Evolutionary conservation across 1,284 basidiomycete genomes (phyloP).

Genomic region (Austropuccinia psidii): DNA sequence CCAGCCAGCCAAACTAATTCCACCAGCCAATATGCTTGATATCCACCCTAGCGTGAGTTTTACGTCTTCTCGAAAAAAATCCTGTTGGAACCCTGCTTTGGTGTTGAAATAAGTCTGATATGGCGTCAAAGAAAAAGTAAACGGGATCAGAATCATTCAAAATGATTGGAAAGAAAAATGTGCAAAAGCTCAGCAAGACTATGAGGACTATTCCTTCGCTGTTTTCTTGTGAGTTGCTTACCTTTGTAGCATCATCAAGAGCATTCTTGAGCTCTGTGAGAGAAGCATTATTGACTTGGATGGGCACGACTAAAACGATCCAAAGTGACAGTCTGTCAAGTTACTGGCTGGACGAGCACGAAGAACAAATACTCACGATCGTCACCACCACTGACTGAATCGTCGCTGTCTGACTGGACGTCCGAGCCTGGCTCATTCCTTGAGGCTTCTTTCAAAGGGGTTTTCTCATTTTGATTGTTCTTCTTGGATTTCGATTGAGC

Average conservation of each 20-base stretch:
- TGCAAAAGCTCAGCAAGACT: not conserved
- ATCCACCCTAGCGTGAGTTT: conserved; percentile 25
- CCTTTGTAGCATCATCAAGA: conserved; percentile 32
- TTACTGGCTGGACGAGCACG: not conserved
- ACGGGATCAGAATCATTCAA: not conserved
- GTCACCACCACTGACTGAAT: no score
- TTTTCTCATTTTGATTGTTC: no score
- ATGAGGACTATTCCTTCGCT: not conserved
- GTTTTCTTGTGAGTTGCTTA: not conserved
- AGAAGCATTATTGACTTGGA: conserved; percentile 34
- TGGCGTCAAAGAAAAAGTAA: not conserved
- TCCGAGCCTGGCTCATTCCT: no score
- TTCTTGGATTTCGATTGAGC: no score
- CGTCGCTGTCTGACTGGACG: no score
- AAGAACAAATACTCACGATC: no score
- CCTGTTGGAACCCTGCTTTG: conserved; percentile 6
- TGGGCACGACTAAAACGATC: conserved; percentile 5
- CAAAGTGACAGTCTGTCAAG: not conserved
- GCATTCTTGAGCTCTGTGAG: conserved; percentile 34
- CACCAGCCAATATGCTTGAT: conserved; percentile 16
- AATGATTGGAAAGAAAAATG: not conserved
- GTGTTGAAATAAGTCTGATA: conserved; percentile 1
- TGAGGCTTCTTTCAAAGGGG: no score
- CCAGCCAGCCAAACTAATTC: conserved; percentile 33
- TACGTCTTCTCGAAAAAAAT: conserved; percentile 20